These are phyloP conservation scores for Ustilago xerochloae DNA, from an alignment of 1,284 basidiomycete species.

Conservation along the genomic window DNA sequence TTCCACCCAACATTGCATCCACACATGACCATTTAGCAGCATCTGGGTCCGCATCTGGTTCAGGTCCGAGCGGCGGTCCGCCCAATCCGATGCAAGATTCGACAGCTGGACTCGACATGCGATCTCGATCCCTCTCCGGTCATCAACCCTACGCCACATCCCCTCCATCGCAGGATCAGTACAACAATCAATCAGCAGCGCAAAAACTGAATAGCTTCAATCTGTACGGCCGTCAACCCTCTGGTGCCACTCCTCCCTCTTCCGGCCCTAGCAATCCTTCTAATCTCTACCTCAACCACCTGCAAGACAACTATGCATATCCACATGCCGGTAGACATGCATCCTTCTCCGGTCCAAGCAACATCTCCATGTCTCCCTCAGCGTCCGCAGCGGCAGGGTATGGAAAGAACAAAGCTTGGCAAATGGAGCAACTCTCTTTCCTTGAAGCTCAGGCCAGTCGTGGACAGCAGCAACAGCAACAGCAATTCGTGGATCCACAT, in stretches of 20 bases:
- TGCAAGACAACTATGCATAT: conserved; percentile 12
- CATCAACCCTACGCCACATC: conserved; percentile 18
- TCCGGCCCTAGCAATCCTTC: conserved; percentile 17
- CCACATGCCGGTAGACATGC: conserved; percentile 22
- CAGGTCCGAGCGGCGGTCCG: background rate
- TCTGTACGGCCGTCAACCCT: conserved; percentile 29
- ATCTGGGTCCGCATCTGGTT: background rate
- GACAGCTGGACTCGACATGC: conserved; percentile 11
- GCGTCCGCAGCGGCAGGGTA: conserved; percentile 45
- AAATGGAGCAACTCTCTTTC: conserved; percentile 57
- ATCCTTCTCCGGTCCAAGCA: conserved; percentile 23
- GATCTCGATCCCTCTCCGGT: conserved; percentile 16
- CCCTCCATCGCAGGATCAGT: conserved; percentile 6
- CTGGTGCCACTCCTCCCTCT: conserved; percentile 22
- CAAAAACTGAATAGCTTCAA: conserved; percentile 39
- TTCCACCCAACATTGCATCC: conserved; percentile 51
- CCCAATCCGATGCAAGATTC: conserved; percentile 1
- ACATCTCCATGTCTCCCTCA: conserved; percentile 3
- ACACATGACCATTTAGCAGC: conserved; percentile 24
- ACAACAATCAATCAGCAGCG: conserved; percentile 6
- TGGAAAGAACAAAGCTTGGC: conserved; percentile 56
- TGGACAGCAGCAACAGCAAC: conserved; percentile 18
- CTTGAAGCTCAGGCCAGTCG: conserved; percentile 47
- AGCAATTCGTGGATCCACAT: conserved; percentile 9
- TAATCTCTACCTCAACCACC: conserved; percentile 15